phyloP scores from a whole-genome alignment of 306 rosid species.

The Medicago lupulina region DNA sequence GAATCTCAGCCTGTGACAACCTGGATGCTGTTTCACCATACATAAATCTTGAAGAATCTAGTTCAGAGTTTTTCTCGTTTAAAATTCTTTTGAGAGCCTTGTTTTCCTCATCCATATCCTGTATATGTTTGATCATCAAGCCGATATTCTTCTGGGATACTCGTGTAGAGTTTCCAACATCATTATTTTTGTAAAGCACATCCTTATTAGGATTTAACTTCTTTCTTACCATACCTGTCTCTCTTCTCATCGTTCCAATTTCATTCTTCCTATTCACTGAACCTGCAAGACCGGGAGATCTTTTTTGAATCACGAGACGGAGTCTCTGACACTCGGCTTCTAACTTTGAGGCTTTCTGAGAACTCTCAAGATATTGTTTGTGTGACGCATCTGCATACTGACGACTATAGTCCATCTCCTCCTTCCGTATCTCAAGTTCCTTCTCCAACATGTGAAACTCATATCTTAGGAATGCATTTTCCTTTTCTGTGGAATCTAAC shows the following conservation, averaged over 20 bases:
- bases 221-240: conserved; percentile 57
- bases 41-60: conserved; percentile 58
- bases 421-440: conserved; percentile 73
- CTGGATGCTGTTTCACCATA: conserved; percentile 64
- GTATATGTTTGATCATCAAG: conserved; percentile 61
- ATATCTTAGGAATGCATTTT: conserved; percentile 76
- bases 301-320: conserved; percentile 51
- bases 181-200: conserved; percentile 47
- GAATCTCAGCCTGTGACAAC: conserved; percentile 62
- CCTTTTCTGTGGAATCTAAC: conserved; percentile 78
- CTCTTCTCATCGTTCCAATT: conserved; percentile 48
- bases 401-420: conserved; percentile 68
- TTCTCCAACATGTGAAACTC: conserved; percentile 79
- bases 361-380: conserved; percentile 59
- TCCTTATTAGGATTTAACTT: conserved; percentile 57
- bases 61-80: conserved; percentile 54
- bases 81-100: conserved; percentile 65
- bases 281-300: conserved; percentile 48
- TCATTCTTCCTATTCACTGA: conserved; percentile 50
- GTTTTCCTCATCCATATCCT: conserved; percentile 74
- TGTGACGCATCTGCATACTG: conserved; percentile 63
- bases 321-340: conserved; percentile 85
- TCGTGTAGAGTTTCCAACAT: conserved; percentile 49
- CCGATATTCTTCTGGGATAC: conserved; percentile 45
- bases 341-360: conserved; percentile 58